These are phyloP conservation scores for Astrocystis sublimbata DNA, from an alignment of 495 filamentous ascomycete genomes.

Conservation along the genomic window DNA sequence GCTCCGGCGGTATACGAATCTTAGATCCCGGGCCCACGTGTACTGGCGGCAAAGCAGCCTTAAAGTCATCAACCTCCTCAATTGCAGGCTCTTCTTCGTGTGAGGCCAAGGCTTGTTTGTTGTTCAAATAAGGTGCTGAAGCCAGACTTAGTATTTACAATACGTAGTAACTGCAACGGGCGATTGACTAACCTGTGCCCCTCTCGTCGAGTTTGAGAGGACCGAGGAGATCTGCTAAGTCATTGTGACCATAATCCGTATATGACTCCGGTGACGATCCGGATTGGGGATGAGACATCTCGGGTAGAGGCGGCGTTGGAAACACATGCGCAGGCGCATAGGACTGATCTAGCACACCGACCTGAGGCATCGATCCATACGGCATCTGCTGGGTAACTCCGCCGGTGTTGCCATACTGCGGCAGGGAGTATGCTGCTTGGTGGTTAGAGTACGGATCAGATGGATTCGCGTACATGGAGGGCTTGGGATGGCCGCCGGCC, in stretches of 20 bases:
- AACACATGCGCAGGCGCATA: constrained; percentile 50
- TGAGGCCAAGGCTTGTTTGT: constrained; percentile 55
- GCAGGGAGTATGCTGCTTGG: constrained; percentile 45
- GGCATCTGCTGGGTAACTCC: constrained; percentile 48
- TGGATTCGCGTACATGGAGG: constrained; percentile 41
- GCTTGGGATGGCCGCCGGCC: constrained; percentile 39
- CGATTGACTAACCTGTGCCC: constrained; percentile 70
- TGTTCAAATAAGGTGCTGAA: constrained; percentile 82
- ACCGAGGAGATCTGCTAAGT: constrained; percentile 78
- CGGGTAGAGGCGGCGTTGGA: constrained; percentile 55
- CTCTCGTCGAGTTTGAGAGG: constrained; percentile 85
- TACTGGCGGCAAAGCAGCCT: constrained; percentile 62
- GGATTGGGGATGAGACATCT: constrained; percentile 43
- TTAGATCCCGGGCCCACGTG: constrained; percentile 67
- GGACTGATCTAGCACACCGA: constrained; percentile 52
- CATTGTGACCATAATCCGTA: constrained; percentile 67
- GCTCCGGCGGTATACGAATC: constrained; percentile 86
- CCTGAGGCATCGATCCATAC: constrained; percentile 48
- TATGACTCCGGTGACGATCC: constrained; percentile 53
- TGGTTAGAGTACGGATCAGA: constrained; percentile 39
- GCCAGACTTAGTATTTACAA: constrained; percentile 25
- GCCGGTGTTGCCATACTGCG: constrained; percentile 48
- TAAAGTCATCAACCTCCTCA: constrained; percentile 71
- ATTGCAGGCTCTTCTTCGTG: constrained; percentile 71
- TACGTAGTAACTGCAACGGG: not conserved